Base-by-base conservation (phyloP, 495 filamentous ascomycete species). In the Pseudoneurospora amorphoporcata region DNA sequence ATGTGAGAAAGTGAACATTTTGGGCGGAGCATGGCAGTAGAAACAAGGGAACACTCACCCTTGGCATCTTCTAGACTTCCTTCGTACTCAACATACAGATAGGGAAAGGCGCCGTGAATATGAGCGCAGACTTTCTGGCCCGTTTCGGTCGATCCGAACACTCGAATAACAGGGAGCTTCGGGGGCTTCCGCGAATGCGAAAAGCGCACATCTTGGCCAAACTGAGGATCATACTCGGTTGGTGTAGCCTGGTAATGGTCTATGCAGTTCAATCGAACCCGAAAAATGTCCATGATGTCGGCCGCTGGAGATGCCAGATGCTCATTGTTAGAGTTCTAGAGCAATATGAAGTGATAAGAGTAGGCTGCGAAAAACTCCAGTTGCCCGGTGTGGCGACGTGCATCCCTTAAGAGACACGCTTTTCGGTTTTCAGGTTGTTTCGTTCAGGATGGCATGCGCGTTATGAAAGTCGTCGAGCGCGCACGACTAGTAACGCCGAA, bases 121-220 rank as follows among this genome's bases (percentile, higher is more conserved):
- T 99, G 95, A 32, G 93, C 94, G 83, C 95, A 98, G 17, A 98
- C 92, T 74, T 94, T 97, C 80, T 99, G 95, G 2, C 96, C 96
- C 0, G 94, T 92, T 80, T 98, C 96, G 3, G 95, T 97, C 5
- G 94, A 90, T 0, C 95, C 96, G 80, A 98, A 99, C 23, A 95
- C 88, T 74, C 95, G 89, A 69, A 99, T 91, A 32, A 98, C 89
- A 2, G 95, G 96, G 9, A 98, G 89, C 70, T 87, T 90, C 2
- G 92, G 89, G 42, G 87, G 86, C 70, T 86, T 90, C 74, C 76
- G 84, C 78, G 79, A 80, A 80, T 84, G 86, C 45, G 80, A 83
- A 71, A 80, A 82, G 6, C 73, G 83, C 17, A 85, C 80, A 79
- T 88, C 83, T 70, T 84, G 86, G 72, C 89, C 90, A 72, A 98